Evolutionary conservation across 2,329 filamentous ascomycete species (phyloP).

Genomic region (Pyrenophora seminiperda): DNA sequence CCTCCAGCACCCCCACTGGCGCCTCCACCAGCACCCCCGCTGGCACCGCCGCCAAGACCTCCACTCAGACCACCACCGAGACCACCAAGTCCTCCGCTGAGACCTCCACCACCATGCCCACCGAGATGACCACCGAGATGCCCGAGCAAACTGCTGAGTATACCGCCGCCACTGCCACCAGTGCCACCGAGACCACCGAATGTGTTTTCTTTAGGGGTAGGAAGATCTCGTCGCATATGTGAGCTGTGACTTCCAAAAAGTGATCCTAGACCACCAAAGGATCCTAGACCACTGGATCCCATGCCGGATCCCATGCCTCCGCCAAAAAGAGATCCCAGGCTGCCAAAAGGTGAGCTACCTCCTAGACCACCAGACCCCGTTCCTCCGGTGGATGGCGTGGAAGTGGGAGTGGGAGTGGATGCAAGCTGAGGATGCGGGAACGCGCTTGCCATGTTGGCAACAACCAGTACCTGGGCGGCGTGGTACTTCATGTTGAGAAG

Average conservation of each 20-base stretch:
- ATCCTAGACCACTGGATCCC: too few relatives aligned
- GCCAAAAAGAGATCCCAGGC: background rate
- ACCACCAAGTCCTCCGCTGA: background rate
- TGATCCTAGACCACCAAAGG: too few relatives aligned
- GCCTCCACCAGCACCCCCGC: too few relatives aligned
- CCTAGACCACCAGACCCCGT: conserved; percentile 5
- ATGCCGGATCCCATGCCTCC: background rate
- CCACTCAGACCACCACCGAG: background rate
- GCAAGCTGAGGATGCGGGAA: conserved; percentile 28
- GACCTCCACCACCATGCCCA: background rate
- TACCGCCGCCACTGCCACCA: background rate
- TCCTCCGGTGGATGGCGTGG: conserved; percentile 15
- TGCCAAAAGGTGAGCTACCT: too few relatives aligned
- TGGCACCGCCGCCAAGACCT: conserved; percentile 4
- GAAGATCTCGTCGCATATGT: too few relatives aligned
- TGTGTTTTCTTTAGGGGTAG: too few relatives aligned
- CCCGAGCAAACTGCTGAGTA: background rate
- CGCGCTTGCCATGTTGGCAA: conserved; percentile 31
- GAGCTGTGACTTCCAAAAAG: background rate
- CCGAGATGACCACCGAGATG: background rate
- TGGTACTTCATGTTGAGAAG: conserved; percentile 34
- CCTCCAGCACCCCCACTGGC: too few relatives aligned
- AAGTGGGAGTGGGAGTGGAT: conserved; percentile 21
- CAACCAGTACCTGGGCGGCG: conserved; percentile 20
- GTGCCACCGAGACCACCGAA: conserved; percentile 2